Evolutionary conservation across 2,329 filamentous ascomycete genomes (phyloP).

Genomic region (Clonostachys solani): DNA sequence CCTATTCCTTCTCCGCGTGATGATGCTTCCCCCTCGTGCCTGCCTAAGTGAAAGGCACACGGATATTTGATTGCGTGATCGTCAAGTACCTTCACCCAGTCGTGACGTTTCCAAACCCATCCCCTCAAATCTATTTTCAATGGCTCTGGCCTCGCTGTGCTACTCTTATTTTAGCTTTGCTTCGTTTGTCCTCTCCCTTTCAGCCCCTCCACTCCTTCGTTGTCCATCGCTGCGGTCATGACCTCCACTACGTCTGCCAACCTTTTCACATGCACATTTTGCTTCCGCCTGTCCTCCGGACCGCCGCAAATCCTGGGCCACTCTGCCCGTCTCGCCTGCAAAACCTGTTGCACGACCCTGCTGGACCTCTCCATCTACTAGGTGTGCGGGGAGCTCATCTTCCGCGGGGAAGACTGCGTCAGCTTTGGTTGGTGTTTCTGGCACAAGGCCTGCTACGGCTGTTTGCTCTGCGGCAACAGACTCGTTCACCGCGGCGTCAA

Average conservation of each 20-base stretch:
- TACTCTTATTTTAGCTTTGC: too few relatives aligned
- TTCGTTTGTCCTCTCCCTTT: too few relatives aligned
- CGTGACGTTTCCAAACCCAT: too few relatives aligned
- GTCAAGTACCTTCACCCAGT: too few relatives aligned
- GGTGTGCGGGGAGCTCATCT: conserved; percentile 52
- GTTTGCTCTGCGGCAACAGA: conserved; percentile 43
- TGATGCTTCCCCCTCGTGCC: too few relatives aligned
- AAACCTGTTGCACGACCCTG: conserved; percentile 38
- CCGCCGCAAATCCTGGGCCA: conserved; percentile 36
- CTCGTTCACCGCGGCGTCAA: conserved; percentile 25
- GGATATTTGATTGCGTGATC: too few relatives aligned
- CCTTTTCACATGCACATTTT: conserved; percentile 51
- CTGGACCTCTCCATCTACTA: conserved; percentile 51
- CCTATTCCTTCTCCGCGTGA: too few relatives aligned
- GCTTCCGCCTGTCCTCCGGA: conserved; percentile 35
- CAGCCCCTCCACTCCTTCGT: too few relatives aligned
- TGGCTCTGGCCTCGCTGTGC: too few relatives aligned
- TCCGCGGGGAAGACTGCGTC: conserved; percentile 48
- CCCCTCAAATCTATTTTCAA: too few relatives aligned
- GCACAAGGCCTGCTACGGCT: conserved; percentile 53
- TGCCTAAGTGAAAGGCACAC: too few relatives aligned
- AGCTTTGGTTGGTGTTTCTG: conserved; percentile 59
- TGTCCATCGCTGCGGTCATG: neutral
- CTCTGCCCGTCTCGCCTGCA: conserved; percentile 43
- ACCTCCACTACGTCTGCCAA: neutral